Evolutionary conservation across 257 asterid genomes (phyloP).

Genomic region (Gentiana straminea): DNA sequence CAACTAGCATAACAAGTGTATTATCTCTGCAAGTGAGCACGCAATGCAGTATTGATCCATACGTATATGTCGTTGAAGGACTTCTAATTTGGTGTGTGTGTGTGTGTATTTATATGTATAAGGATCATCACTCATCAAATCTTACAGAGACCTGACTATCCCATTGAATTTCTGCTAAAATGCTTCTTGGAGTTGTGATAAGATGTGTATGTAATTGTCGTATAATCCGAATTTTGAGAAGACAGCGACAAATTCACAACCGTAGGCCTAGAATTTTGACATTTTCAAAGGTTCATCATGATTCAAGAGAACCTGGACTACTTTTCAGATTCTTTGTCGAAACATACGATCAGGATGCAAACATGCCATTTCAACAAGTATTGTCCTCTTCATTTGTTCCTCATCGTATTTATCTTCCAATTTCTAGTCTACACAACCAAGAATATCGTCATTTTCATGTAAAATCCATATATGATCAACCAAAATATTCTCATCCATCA

Average conservation of each 20-base stretch:
- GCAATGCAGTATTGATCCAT: no score
- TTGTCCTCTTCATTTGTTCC: constrained; percentile 30
- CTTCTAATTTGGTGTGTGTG: no score
- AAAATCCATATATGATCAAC: constrained; percentile 40
- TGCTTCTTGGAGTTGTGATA: no score
- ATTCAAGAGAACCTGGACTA: constrained; percentile 37
- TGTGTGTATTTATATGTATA: no score
- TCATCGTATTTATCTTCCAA: constrained; percentile 26
- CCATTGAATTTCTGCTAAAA: no score
- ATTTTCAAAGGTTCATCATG: constrained; percentile 37
- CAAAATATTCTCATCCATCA: constrained; percentile 46
- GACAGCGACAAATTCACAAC: constrained; percentile 35
- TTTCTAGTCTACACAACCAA: constrained; percentile 30
- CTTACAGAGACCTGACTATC: constrained; percentile 15
- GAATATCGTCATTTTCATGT: constrained; percentile 25
- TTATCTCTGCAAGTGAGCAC: no score
- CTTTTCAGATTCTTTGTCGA: constrained; percentile 57
- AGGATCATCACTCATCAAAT: constrained; percentile 10
- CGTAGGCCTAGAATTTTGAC: constrained; percentile 30
- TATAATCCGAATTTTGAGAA: constrained; percentile 21
- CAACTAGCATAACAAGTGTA: no score
- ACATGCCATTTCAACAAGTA: constrained; percentile 50
- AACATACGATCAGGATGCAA: constrained; percentile 43
- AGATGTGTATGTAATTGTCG: neutral
- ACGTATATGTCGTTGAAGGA: no score